These are phyloP conservation scores for Cajanus cajan DNA, from an alignment of 306 rosid genomes.

Conservation along the genomic window DNA sequence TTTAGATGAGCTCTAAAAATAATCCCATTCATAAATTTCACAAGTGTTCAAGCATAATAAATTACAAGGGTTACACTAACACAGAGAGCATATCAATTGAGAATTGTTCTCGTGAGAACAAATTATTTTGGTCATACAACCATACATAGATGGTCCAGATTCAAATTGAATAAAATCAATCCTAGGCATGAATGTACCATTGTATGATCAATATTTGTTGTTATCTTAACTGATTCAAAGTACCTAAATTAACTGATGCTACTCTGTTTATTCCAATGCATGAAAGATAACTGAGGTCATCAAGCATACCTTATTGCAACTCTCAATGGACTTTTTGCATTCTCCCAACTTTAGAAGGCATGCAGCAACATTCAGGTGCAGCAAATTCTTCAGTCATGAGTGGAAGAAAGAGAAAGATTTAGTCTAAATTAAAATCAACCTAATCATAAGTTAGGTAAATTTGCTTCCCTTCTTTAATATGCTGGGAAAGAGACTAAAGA, in stretches of 20 bases:
- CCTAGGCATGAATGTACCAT: not conserved
- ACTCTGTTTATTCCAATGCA: not conserved
- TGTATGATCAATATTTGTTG: not conserved
- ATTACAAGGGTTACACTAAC: not conserved
- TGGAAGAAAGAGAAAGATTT: constrained; percentile 17
- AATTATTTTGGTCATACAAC: not conserved
- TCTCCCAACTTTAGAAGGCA: constrained; percentile 85
- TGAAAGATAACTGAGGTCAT: constrained; percentile 12
- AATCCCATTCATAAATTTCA: not conserved
- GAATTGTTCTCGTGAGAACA: not conserved
- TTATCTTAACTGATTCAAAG: not conserved
- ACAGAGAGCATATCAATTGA: not conserved
- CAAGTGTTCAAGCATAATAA: not conserved
- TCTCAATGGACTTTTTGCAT: constrained; percentile 81
- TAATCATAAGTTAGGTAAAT: not conserved
- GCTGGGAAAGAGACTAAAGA: constrained; percentile 2
- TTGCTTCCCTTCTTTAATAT: not conserved
- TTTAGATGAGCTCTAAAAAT: not conserved
- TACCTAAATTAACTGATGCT: not conserved
- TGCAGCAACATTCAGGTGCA: constrained; percentile 86
- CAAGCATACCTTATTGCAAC: constrained; percentile 78
- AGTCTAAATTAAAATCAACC: constrained; percentile 24
- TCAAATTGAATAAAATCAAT: not conserved
- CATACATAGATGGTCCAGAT: not conserved
- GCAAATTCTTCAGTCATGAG: constrained; percentile 66